A percentile compares a stretch with the other conserved stretches of the same genome.
phyloP scores from a whole-genome alignment of 192 early-diverging fungal genomes.

The Coemansia brasiliensis region DNA sequence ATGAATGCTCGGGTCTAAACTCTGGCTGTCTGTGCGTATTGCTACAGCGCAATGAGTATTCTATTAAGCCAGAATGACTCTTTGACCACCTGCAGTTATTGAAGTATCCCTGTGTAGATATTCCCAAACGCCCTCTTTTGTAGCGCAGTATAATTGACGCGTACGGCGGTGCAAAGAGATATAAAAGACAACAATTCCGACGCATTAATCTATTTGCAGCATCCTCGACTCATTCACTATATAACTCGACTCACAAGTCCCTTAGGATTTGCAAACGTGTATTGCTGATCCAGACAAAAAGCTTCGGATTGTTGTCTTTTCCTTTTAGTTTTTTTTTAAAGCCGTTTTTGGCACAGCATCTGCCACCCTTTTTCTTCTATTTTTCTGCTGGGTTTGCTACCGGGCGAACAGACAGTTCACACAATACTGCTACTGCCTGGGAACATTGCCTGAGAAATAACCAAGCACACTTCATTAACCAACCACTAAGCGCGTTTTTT shows the following conservation, averaged over 20 bases:
- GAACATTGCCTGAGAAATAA: slow-evolving; percentile 13
- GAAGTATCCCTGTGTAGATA: no score
- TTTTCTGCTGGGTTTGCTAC: background rate
- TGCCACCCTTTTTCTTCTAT: slow-evolving; percentile 11
- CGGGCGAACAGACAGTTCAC: slow-evolving; percentile 3
- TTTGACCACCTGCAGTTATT: no score
- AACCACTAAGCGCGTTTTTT: slow-evolving; percentile 3
- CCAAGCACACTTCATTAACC: background rate
- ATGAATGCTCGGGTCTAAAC: no score
- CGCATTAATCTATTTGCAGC: no score
- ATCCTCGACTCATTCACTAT: no score
- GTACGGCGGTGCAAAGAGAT: background rate
- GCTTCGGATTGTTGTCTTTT: slow-evolving; percentile 6
- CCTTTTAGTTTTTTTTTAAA: background rate
- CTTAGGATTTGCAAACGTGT: background rate
- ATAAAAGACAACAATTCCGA: background rate
- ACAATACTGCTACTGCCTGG: slow-evolving; percentile 28
- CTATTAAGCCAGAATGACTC: no score
- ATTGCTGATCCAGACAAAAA: background rate
- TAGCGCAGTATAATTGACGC: slow-evolving; percentile 10
- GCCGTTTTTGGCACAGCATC: background rate
- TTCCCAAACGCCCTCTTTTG: no score
- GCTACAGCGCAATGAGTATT: no score
- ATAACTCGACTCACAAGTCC: background rate
- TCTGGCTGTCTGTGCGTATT: no score